These are phyloP conservation scores for Blastobotrys peoriensis DNA, from an alignment of 805 yeast genomes.

Conservation along the genomic window DNA sequence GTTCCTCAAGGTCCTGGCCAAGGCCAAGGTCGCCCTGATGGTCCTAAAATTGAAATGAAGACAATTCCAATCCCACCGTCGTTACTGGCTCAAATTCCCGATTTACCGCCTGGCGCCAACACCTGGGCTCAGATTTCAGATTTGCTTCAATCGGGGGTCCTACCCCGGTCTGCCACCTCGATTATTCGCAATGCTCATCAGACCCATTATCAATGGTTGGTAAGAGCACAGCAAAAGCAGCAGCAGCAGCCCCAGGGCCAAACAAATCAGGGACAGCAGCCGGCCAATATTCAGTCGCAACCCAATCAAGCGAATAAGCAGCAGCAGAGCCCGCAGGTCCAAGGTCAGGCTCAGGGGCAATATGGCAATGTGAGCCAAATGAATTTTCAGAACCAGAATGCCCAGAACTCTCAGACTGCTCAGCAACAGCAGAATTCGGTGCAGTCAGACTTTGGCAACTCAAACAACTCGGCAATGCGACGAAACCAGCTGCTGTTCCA, in stretches of 20 bases:
- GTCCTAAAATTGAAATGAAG: constrained; percentile 35
- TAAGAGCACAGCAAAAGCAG: background rate
- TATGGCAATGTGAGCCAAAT: background rate
- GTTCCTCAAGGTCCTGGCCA: too few species aligned
- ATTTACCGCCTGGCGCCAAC: constrained; percentile 66
- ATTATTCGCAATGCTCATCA: constrained; percentile 61
- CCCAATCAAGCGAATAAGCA: constrained; percentile 12
- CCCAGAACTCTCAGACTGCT: background rate
- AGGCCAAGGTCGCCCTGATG: background rate
- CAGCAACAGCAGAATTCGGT: background rate
- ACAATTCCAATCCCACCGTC: constrained; percentile 68
- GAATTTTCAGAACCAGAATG: background rate
- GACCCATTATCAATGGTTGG: constrained; percentile 24
- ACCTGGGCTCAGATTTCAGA: constrained; percentile 80
- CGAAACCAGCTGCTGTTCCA: background rate
- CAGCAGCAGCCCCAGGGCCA: background rate
- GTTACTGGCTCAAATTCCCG: constrained; percentile 61
- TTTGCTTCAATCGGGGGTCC: constrained; percentile 49
- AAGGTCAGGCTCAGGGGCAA: background rate
- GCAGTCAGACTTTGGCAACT: too few species aligned
- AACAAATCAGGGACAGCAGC: background rate
- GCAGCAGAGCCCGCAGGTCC: constrained; percentile 16
- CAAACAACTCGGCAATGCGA: background rate
- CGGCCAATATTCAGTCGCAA: background rate
- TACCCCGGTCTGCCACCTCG: constrained; percentile 54